A percentile compares a stretch with the other conserved stretches of the same genome.
These are phyloP conservation scores for Stephania yunnanensis DNA, from an alignment of 164 flowering plant genomes.

Conservation along the genomic window DNA sequence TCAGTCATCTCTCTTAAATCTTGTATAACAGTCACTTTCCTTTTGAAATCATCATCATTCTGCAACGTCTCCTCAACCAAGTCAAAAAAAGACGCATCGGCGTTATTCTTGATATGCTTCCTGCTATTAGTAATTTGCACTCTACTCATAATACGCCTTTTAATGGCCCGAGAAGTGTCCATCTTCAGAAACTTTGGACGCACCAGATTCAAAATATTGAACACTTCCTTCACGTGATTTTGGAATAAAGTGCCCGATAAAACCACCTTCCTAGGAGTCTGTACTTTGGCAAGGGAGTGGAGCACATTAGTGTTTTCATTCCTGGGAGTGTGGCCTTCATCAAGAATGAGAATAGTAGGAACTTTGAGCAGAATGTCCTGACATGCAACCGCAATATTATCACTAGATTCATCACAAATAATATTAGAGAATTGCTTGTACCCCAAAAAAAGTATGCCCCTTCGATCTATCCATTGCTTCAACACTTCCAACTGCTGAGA, in stretches of 20 bases:
- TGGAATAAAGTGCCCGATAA: conserved; percentile 91
- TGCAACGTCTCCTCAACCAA: conserved; percentile 69
- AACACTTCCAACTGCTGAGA: conserved; percentile 62
- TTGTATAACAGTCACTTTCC: conserved; percentile 60
- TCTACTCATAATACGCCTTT: conserved; percentile 56
- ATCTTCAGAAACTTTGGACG: conserved; percentile 66
- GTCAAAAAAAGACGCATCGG: conserved; percentile 49
- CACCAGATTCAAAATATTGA: conserved; percentile 78
- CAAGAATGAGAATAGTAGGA: conserved; percentile 74
- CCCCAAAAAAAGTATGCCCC: conserved; percentile 73
- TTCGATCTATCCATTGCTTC: conserved; percentile 57
- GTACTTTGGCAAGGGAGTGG: conserved; percentile 57
- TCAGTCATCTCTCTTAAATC: conserved; percentile 84
- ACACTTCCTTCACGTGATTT: conserved; percentile 91
- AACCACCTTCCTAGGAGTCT: conserved; percentile 78
- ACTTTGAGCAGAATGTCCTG: conserved; percentile 52
- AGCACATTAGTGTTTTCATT: conserved; percentile 65
- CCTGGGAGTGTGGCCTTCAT: conserved; percentile 94
- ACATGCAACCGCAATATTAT: conserved; percentile 34
- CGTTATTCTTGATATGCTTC: conserved; percentile 32
- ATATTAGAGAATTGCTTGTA: conserved; percentile 79
- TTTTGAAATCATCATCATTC: conserved; percentile 46
- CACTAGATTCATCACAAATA: conserved; percentile 34
- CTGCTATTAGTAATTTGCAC: conserved; percentile 39
- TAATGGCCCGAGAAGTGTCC: conserved; percentile 41